phyloP scores from a whole-genome alignment of 495 filamentous ascomycete species.

The Trichoderma parareesei region DNA sequence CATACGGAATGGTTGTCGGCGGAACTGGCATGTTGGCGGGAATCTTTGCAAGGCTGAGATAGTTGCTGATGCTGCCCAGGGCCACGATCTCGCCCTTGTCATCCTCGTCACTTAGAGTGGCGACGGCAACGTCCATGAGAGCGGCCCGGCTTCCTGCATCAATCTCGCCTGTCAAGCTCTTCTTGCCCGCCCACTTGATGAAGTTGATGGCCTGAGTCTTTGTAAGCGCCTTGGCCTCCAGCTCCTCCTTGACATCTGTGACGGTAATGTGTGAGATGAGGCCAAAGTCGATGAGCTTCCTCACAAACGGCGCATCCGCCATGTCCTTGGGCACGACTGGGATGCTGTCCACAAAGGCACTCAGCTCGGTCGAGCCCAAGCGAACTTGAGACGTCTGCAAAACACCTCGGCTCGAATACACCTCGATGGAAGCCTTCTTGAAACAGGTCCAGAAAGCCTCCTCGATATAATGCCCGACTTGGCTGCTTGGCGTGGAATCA shows the following conservation, averaged over 20 bases:
- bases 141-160: conserved; percentile 52
- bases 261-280: conserved; percentile 78
- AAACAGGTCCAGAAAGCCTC: conserved; percentile 92
- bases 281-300: conserved; percentile 67
- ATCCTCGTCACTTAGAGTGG: conserved; percentile 57
- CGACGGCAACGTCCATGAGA: conserved; percentile 74
- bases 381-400: conserved; percentile 70
- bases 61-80: conserved; percentile 65
- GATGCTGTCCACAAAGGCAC: conserved; percentile 79
- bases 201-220: conserved; percentile 71
- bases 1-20: conserved; percentile 72
- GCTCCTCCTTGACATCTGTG: conserved; percentile 71
- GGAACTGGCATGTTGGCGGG: conserved; percentile 77
- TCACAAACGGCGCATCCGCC: conserved; percentile 59
- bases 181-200: conserved; percentile 68
- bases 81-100: conserved; percentile 59
- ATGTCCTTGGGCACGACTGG: conserved; percentile 76
- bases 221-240: conserved; percentile 66
- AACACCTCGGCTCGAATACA: conserved; percentile 80
- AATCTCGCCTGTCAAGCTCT: conserved; percentile 57
- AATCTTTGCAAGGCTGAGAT: conserved; percentile 64
- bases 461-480: conserved; percentile 76
- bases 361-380: conserved; percentile 69
- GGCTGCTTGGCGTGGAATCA: conserved; percentile 78
- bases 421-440: conserved; percentile 69